phyloP scores from a whole-genome alignment of 192 early-diverging fungal genomes.

The Linnemannia exigua region DNA sequence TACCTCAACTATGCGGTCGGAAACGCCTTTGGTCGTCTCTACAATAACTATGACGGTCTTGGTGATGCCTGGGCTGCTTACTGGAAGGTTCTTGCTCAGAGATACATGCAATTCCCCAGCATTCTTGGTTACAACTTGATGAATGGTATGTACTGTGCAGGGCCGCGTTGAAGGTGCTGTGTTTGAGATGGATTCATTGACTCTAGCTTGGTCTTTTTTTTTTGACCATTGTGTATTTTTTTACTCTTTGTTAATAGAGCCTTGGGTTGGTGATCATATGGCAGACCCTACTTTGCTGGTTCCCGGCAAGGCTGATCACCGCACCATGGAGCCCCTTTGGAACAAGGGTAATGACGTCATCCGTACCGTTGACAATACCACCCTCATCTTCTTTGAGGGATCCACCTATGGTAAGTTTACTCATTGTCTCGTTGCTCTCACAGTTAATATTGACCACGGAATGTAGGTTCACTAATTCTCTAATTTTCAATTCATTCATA shows the following conservation, averaged over 20 bases:
- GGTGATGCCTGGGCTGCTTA: slow-evolving; percentile 69
- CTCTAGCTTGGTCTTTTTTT: not conserved
- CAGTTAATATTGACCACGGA: not conserved
- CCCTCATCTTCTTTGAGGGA: slow-evolving; percentile 70
- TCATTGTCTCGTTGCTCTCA: not conserved
- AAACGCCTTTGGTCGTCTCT: slow-evolving; percentile 68
- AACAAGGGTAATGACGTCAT: slow-evolving; percentile 63
- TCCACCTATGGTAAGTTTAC: slow-evolving; percentile 64
- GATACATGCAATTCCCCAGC: slow-evolving; percentile 61
- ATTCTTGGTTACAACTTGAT: slow-evolving; percentile 76
- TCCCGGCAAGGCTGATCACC: slow-evolving; percentile 59
- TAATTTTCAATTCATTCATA: not conserved
- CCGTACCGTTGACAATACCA: slow-evolving; percentile 64
- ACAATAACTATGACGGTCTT: slow-evolving; percentile 67
- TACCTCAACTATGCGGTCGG: slow-evolving; percentile 60
- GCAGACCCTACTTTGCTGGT: slow-evolving; percentile 60
- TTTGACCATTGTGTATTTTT: not conserved
- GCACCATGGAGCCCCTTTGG: slow-evolving; percentile 67
- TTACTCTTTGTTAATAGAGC: slow-evolving; percentile 46
- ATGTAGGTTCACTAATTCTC: not conserved
- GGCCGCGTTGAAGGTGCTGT: not conserved
- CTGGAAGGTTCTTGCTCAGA: slow-evolving; percentile 68
- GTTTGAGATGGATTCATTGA: not conserved
- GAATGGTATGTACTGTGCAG: slow-evolving; percentile 56
- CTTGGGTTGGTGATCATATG: slow-evolving; percentile 66